Conservation (phyloP, 345 rosid species). For the Rhodamnia rubescens region DNA sequence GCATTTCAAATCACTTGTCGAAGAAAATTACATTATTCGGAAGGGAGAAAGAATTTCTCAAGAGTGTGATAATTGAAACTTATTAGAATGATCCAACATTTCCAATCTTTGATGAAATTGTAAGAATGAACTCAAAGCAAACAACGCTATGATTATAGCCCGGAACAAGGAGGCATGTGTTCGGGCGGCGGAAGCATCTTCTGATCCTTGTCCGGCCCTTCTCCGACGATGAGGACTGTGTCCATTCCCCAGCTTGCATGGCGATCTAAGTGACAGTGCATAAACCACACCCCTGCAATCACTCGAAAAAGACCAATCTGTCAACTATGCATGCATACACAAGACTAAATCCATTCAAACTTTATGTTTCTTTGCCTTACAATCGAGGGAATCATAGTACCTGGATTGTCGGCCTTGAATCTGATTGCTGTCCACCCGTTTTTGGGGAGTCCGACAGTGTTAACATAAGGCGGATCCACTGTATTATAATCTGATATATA, state of each 20-base stretch:
- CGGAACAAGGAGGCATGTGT: background rate
- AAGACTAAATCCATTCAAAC: background rate
- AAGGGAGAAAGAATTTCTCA: background rate
- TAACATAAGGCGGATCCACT: background rate
- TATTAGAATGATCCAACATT: background rate
- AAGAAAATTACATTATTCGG: background rate
- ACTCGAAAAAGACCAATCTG: background rate
- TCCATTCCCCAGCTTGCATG: background rate
- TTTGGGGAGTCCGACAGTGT: background rate
- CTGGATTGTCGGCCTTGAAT: background rate
- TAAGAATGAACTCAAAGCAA: background rate
- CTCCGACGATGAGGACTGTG: background rate
- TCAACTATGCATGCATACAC: background rate
- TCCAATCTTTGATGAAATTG: background rate
- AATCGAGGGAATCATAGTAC: background rate
- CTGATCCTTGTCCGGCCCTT: background rate
- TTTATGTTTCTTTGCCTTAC: background rate
- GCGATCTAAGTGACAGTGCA: background rate
- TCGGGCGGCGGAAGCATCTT: background rate
- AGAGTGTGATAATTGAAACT: background rate
- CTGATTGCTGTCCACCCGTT: background rate
- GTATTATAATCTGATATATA: background rate
- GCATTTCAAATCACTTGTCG: background rate
- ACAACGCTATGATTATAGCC: background rate
- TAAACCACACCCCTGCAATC: background rate